Base-by-base conservation (phyloP, 805 yeast genomes). In the Spathaspora boniae region DNA sequence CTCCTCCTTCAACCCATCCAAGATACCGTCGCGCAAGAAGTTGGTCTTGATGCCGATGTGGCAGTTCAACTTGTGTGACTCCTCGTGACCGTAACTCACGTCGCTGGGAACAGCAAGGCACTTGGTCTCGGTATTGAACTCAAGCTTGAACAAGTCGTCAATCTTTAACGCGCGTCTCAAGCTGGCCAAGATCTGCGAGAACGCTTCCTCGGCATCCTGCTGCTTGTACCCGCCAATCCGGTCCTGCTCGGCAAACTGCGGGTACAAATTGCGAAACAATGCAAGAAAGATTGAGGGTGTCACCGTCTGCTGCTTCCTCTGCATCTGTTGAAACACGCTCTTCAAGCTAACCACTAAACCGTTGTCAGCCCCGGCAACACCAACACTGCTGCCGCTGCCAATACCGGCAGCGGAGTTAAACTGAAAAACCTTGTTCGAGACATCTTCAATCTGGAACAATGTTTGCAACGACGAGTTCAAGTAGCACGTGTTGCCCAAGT, bases 181-280 rank as follows among this genome's bases (percentile, higher is more conserved):
- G 21, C 71, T 61, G 23, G 67, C 62, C 43, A 89, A 61, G 33
- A 93, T 72, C 56, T 84, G 91, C 6, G 96, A 82, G 62, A 79
- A 88, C 12, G 91, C 84, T 58, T 93, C 99, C 64, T 93, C 99
- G 0, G 98, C 98, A 66, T 93, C 99, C 63, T 93, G 99, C 64
- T 93, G 98, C 60, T 86, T 88, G 54, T 74, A 84, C 38, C 72
- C 63, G 1, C 97, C 97, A 31, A 53, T 60, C 19, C 66, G 63
- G 42, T 78, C 82, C 41, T 78, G 76, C 56, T 91, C 97, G 28
- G 83, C 85, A 60, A 93, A 93, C 61, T 93, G 98, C 2, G 98
- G 97, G 54, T 77, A 84, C 12, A 68, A 63, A 31, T 69, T 64
- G 56, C 96, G 78, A 46, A 86, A 66, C 20, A 76, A 65, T 24